Base-by-base conservation (phyloP, 2,329 filamentous ascomycete species). In the Incumbomyces delicatus region DNA sequence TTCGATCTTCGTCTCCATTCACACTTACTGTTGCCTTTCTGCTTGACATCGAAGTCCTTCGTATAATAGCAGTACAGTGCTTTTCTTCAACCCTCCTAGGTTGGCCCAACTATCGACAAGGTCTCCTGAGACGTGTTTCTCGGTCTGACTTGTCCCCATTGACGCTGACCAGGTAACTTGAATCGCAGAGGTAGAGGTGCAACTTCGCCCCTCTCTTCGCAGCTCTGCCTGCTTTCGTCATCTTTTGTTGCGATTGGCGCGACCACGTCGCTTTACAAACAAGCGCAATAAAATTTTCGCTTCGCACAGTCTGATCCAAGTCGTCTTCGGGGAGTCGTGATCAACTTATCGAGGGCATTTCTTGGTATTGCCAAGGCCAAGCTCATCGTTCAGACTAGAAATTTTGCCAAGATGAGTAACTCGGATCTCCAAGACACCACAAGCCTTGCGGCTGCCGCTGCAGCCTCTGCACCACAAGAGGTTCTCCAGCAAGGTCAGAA, bases 361-460 rank as follows among this genome's bases (percentile, higher is more conserved):
- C 33, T 49, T 51, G 36, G 46, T 37, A 47, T 40, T 39, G 29
- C 40, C 42, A 48, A 18, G 40, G 40, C 40, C 30, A 22, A 42
- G 29, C 33, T 27, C 18, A 12, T 29, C 38, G 30, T 27, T 29
- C 38, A 27, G 40, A n/a, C 40, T 17, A 35, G 36, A 44, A n/a
- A 29, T 22, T 27, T 27, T 44, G 41, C 33, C 41, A 44, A 44
- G 31, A 35, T 44, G 31, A 22, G 18, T 30, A 36, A 31, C 50
- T 50, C 52, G 47, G 52, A 52, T 27, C 46, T 54, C 30, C 48
- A 44, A 35, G 51, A 55, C 27, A 50, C 48, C 33, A 52, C 31
- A 46, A 53, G 40, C 35, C 46, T 41, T 30, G 41, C 43, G 16
- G 39, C 44, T 18, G 41, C 48, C 31, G 37, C 48, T 14, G 20